Percentiles rank a stretch among this genome's conserved stretches.
phyloP scores from a whole-genome alignment of 179 eudicot species.

The Actinidia arguta region DNA sequence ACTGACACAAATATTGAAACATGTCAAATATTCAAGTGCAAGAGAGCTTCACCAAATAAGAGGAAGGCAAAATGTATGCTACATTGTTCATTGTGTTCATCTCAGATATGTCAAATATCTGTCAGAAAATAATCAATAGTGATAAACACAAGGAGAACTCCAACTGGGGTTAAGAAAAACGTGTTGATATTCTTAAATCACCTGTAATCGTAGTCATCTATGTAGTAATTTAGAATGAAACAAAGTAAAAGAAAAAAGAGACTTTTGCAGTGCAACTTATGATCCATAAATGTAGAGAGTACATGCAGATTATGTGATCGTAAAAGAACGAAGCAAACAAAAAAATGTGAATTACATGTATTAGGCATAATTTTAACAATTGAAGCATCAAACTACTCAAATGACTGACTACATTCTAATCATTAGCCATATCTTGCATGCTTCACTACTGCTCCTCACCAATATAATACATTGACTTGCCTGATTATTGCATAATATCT shows the following conservation, averaged over 20 bases:
- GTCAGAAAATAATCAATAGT: not conserved
- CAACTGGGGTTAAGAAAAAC: not conserved
- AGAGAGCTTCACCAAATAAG: not conserved
- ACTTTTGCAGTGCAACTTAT: not conserved
- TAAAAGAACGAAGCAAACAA: slow-evolving; percentile 6
- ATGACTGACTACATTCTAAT: not conserved
- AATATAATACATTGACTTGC: slow-evolving; percentile 38
- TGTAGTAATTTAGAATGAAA: not conserved
- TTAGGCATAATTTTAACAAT: not conserved
- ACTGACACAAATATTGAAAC: not conserved
- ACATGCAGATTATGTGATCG: not conserved
- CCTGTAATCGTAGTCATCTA: not conserved
- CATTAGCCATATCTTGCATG: not conserved
- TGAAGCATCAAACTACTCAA: not conserved
- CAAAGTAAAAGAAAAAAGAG: not conserved
- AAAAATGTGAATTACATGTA: not conserved
- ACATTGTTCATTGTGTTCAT: not conserved
- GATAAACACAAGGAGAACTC: not conserved
- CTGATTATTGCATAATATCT: slow-evolving; percentile 97
- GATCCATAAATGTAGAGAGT: not conserved
- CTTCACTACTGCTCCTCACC: not conserved
- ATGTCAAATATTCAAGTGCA: not conserved
- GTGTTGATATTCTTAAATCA: not conserved
- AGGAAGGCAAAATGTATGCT: not conserved
- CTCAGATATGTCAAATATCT: not conserved